phyloP scores from a whole-genome alignment of 2,329 filamentous ascomycete species.

The Drechslerella dactyloides region DNA sequence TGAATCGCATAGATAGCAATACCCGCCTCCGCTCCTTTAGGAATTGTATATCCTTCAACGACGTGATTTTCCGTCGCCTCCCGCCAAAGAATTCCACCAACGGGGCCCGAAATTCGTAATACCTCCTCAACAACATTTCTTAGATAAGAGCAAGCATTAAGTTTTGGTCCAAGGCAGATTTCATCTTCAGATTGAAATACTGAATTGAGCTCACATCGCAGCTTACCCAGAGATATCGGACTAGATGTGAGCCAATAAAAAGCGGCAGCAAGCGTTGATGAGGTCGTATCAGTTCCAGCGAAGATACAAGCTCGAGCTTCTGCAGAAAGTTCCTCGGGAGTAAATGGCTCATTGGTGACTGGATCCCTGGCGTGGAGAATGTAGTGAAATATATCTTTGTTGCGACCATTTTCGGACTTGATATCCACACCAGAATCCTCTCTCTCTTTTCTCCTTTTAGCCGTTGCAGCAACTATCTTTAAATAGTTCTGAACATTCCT shows the following conservation, averaged over 20 bases:
- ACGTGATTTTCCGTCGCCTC: slow-evolving; percentile 61
- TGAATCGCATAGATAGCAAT: slow-evolving; percentile 73
- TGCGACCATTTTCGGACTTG: slow-evolving; percentile 69
- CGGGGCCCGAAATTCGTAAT: slow-evolving; percentile 69
- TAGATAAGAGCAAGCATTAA: slow-evolving; percentile 65
- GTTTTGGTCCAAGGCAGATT: slow-evolving; percentile 63
- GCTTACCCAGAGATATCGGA: slow-evolving; percentile 61
- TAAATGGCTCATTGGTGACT: slow-evolving; percentile 72
- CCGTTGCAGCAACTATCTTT: slow-evolving; percentile 16
- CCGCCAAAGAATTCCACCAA: slow-evolving; percentile 67
- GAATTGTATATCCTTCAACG: slow-evolving; percentile 65
- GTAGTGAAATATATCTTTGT: slow-evolving; percentile 78
- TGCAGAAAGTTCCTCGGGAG: slow-evolving; percentile 71
- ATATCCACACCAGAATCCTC: slow-evolving; percentile 55
- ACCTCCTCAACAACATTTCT: slow-evolving; percentile 71
- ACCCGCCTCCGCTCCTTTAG: slow-evolving; percentile 68
- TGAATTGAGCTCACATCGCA: slow-evolving; percentile 63
- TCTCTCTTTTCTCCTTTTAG: slow-evolving; percentile 13
- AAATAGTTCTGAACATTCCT: slow-evolving; percentile 46
- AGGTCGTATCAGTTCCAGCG: slow-evolving; percentile 69
- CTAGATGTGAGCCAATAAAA: slow-evolving; percentile 69
- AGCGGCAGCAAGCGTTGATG: slow-evolving; percentile 68
- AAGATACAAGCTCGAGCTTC: slow-evolving; percentile 69
- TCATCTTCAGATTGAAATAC: slow-evolving; percentile 65
- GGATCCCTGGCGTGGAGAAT: slow-evolving; percentile 74